phyloP scores from a whole-genome alignment of 1,284 basidiomycete species.

The Ustilago curta region DNA sequence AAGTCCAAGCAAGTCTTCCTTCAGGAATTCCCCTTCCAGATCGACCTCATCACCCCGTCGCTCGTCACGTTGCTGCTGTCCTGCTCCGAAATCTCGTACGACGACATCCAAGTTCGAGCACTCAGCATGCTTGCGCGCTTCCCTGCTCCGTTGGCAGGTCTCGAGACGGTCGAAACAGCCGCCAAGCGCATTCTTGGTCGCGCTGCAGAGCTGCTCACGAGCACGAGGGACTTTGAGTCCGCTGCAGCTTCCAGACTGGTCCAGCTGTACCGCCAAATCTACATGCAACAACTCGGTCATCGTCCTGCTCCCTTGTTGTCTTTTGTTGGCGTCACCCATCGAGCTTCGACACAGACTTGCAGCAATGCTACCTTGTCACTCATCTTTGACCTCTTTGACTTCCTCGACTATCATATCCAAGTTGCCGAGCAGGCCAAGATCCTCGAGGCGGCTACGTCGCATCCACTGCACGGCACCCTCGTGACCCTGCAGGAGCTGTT shows the following conservation, averaged over 20 bases:
- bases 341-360: neutral
- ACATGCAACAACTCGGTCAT: slow-evolving; percentile 51
- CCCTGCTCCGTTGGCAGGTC: slow-evolving; percentile 48
- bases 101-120: slow-evolving; percentile 56
- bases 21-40: slow-evolving; percentile 42
- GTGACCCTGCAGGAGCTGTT: slow-evolving; percentile 67
- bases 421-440: slow-evolving; percentile 54
- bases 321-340: slow-evolving; percentile 11
- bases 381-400: slow-evolving; percentile 61
- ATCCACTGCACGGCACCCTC: slow-evolving; percentile 68
- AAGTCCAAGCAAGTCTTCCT: slow-evolving; percentile 56
- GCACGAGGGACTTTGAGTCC: slow-evolving; percentile 57
- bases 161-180: slow-evolving; percentile 31
- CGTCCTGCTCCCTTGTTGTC: slow-evolving; percentile 28
- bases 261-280: slow-evolving; percentile 53
- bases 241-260: slow-evolving; percentile 54
- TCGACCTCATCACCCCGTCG: slow-evolving; percentile 35
- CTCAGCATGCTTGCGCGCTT: slow-evolving; percentile 54
- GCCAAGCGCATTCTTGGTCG: slow-evolving; percentile 38
- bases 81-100: slow-evolving; percentile 59
- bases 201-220: slow-evolving; percentile 50
- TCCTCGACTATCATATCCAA: slow-evolving; percentile 49
- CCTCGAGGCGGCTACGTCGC: slow-evolving; percentile 57
- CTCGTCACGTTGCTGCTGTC: slow-evolving; percentile 54
- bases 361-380: slow-evolving; percentile 40